Conservation (phyloP, 169 alveolate genomes). For the Eimeria necatrix region DNA sequence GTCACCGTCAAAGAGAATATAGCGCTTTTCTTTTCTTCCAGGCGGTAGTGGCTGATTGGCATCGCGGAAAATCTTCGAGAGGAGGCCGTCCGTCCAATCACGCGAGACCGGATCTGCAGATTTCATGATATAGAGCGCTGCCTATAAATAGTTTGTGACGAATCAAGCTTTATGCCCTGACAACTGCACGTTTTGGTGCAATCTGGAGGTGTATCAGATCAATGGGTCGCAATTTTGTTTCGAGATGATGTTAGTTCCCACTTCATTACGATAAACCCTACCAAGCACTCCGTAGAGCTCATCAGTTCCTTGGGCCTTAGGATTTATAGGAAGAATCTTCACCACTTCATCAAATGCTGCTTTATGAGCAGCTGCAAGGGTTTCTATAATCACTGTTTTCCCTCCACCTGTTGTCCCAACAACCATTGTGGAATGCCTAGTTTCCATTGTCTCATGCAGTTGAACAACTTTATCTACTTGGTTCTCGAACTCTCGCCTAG, state of each 20-base stretch:
- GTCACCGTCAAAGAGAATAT: slow-evolving; percentile 98
- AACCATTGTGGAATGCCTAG: slow-evolving; percentile 97
- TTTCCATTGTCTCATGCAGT: slow-evolving; percentile 96
- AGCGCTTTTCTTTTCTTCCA: slow-evolving; percentile 92
- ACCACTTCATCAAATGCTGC: slow-evolving; percentile 89
- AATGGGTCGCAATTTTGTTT: too few relatives aligned
- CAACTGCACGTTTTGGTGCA: neutral
- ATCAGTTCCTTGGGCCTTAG: slow-evolving; percentile 94
- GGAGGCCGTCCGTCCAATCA: slow-evolving; percentile 98
- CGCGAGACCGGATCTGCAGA: slow-evolving; percentile 96
- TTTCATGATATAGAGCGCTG: slow-evolving; percentile 85
- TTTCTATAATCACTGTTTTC: slow-evolving; percentile 92
- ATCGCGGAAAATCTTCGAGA: slow-evolving; percentile 97
- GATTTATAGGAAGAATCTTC: slow-evolving; percentile 91
- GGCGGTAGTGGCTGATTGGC: slow-evolving; percentile 94
- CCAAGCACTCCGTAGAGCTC: slow-evolving; percentile 96
- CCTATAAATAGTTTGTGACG: too few relatives aligned
- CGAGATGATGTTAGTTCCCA: neutral
- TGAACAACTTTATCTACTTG: slow-evolving; percentile 94
- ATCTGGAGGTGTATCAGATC: neutral
- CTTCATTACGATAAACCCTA: neutral
- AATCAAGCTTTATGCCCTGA: neutral
- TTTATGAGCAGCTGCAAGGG: slow-evolving; percentile 92
- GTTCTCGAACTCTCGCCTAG: slow-evolving; percentile 88
- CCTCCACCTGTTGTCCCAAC: slow-evolving; percentile 97